Base-by-base conservation (phyloP, 164 flowering plant species). In the Echeveria elegans region DNA sequence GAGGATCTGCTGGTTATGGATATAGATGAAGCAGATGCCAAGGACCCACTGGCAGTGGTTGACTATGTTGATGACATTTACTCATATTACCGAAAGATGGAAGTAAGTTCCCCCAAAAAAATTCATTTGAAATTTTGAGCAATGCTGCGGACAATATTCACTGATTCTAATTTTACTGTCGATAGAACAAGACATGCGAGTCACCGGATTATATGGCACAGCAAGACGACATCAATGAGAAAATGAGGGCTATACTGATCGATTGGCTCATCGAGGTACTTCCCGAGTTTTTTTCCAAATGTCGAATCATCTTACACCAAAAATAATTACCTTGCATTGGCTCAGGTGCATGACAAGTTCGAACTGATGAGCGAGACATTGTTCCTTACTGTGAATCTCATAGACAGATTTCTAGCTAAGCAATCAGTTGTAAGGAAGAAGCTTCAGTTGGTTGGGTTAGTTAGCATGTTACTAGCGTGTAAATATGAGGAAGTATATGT, bases 191-290 rank as follows among this genome's bases (percentile, higher is more conserved):
- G 38, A 73, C 85, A 73, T 78, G 85, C 73, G 85, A 75, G 34
- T 63, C 83, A 5, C 77, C 83, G 21, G 66, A 74, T 63, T 85
- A 85, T 47, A 83, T 85, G 87, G 70, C 71, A 5, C 74, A 76
- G 50, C 90, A 85, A 70, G 14, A 26, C 58, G 90, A 85, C 74
- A 83, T 85, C 40, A 85, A 83, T 68, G 82, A 83, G 75, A 85
- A 62, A 62, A 85, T 85, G 88, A 79, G 88, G 50, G 81, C 80
- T 32, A 85, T 85, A 48, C 76, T 85, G 23, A 82, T 85, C 43
- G 87, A 85, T 69, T 85, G 89, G 89, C 85, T 85, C 10, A 77
- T 85, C 58, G 87, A 85, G 86, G 88, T 84, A 82, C 26, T 34
- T 11, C 11, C 2, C 4, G 21, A 31, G 24, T 6, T 31, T 31